Conservation (phyloP, 2,329 filamentous ascomycete genomes). For the Bipolaris gigantea region DNA sequence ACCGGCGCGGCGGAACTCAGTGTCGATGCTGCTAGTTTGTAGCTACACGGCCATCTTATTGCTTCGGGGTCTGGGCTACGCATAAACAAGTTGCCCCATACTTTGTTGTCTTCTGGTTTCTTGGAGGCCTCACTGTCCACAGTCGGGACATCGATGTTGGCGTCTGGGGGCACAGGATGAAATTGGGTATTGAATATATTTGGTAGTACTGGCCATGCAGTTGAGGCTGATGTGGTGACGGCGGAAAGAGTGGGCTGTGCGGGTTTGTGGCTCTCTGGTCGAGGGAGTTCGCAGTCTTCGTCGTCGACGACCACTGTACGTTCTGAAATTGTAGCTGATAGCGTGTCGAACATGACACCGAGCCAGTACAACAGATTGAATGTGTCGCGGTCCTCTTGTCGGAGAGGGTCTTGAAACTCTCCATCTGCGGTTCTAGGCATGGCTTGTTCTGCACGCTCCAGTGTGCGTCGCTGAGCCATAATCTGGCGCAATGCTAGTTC, state of each 20-base stretch:
- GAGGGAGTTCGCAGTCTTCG: constrained; percentile 48
- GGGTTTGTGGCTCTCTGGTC: constrained; percentile 2
- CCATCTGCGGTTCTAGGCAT: constrained; percentile 15
- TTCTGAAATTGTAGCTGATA: constrained; percentile 58
- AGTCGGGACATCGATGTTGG: too few relatives aligned
- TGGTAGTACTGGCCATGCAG: neutral
- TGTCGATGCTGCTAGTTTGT: constrained; percentile 10
- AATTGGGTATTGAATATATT: constrained; percentile 14
- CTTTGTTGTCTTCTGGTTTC: constrained; percentile 40
- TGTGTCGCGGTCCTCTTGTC: constrained; percentile 48
- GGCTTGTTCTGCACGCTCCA: constrained; percentile 9
- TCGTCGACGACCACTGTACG: constrained; percentile 51
- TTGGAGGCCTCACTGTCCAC: constrained; percentile 23
- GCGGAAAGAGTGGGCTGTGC: neutral
- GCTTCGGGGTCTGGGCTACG: constrained; percentile 5
- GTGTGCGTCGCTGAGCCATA: constrained; percentile 8
- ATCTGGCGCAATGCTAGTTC: constrained; percentile 11
- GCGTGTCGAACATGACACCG: constrained; percentile 61
- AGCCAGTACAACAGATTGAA: constrained; percentile 61
- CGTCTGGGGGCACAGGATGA: neutral
- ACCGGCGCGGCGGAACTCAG: constrained; percentile 11
- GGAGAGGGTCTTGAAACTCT: constrained; percentile 21
- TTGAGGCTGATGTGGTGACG: neutral
- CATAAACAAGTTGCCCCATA: constrained; percentile 13
- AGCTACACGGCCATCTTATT: constrained; percentile 10